phyloP scores from a whole-genome alignment of 352 stramenopile species.

The Thraustochytrium striatum region DNA sequence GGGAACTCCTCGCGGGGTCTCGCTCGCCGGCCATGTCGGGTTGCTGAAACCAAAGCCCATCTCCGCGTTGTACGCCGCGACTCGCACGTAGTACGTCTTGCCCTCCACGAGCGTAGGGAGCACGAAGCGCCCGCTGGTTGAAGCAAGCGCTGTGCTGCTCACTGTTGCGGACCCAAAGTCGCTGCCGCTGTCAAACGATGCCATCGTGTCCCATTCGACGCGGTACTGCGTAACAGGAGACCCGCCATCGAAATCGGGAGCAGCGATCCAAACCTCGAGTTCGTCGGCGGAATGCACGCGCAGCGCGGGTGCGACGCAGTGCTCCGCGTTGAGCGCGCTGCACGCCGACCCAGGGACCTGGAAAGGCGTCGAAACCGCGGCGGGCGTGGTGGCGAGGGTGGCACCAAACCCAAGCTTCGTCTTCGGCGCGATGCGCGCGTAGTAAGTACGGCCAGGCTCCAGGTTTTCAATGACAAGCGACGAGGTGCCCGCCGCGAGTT shows the following conservation, averaged over 20 bases:
- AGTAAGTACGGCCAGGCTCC: slow-evolving; percentile 60
- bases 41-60: slow-evolving; percentile 3
- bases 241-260: slow-evolving; percentile 73
- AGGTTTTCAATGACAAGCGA: slow-evolving; percentile 12
- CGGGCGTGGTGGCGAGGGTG: slow-evolving; percentile 3
- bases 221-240: slow-evolving; percentile 76
- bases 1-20: neutral
- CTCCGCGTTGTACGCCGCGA: slow-evolving; percentile 62
- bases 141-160: neutral
- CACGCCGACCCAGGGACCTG: neutral
- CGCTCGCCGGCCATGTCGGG: neutral
- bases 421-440: slow-evolving; percentile 71
- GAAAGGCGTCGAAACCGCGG: neutral
- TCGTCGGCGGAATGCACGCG: neutral
- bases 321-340: neutral
- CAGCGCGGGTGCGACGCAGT: neutral
- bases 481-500: neutral
- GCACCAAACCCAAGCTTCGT: slow-evolving; percentile 56
- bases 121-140: slow-evolving; percentile 58
- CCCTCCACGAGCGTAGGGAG: slow-evolving; percentile 62
- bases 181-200: slow-evolving; percentile 64
- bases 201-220: slow-evolving; percentile 80
- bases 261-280: slow-evolving; percentile 64
- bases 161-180: slow-evolving; percentile 18
- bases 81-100: slow-evolving; percentile 64